Conservation (phyloP, 768 basidiomycete genomes). For the Mrakia hoshinonis region DNA sequence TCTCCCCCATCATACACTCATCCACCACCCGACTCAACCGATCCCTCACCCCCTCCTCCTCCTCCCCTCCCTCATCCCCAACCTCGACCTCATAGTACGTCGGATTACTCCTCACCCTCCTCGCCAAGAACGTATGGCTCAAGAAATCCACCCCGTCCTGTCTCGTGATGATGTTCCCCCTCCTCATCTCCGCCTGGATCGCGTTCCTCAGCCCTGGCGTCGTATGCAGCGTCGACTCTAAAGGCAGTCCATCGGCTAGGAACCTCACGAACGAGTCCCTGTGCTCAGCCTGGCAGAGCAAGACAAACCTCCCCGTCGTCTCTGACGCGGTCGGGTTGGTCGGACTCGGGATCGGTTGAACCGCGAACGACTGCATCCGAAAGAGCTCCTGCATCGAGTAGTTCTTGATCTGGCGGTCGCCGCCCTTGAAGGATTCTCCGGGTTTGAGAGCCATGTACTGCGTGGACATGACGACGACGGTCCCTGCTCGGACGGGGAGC, state of each 20-base stretch:
- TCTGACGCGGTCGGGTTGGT: slow-evolving; percentile 11
- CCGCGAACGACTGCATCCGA: slow-evolving; percentile 83
- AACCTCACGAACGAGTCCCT: slow-evolving; percentile 73
- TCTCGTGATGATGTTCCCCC: slow-evolving; percentile 44
- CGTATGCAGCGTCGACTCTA: slow-evolving; percentile 70
- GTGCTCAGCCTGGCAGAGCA: slow-evolving; percentile 84
- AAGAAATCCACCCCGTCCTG: slow-evolving; percentile 68
- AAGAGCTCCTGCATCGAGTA: slow-evolving; percentile 74
- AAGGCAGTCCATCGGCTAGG: slow-evolving; percentile 74
- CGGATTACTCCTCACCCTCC: slow-evolving; percentile 67
- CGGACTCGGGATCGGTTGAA: slow-evolving; percentile 50
- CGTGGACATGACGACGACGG: slow-evolving; percentile 84
- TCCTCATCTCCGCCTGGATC: slow-evolving; percentile 35
- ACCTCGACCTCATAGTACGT: slow-evolving; percentile 53
- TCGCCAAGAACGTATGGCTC: slow-evolving; percentile 70
- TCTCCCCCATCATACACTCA: slow-evolving; percentile 12
- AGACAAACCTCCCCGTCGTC: slow-evolving; percentile 53
- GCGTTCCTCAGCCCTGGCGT: slow-evolving; percentile 41
- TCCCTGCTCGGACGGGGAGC: slow-evolving; percentile 69
- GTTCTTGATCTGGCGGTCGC: slow-evolving; percentile 62
- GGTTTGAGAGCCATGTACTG: slow-evolving; percentile 54
- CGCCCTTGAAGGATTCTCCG: not conserved
- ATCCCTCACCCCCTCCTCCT: not conserved
- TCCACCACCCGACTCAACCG: slow-evolving; percentile 21
- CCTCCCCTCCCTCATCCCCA: not conserved